Evolutionary conservation across 1,284 basidiomycete species (phyloP), one percentile per base, ranked within the genome.

Genomic region (Vanrija sp.): DNA sequence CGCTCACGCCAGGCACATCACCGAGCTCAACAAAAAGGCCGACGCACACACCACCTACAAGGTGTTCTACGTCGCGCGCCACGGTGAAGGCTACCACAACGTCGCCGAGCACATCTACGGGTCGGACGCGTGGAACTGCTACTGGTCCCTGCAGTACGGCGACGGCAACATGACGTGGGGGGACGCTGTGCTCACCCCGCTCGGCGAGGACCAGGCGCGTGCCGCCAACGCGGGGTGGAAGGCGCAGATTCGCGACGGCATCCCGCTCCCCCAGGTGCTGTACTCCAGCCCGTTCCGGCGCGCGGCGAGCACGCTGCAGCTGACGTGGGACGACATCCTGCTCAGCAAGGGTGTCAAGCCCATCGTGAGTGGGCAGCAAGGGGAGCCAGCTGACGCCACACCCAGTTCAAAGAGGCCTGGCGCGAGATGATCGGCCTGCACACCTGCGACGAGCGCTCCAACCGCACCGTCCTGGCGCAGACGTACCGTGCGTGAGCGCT

Each of bases 21-120:
- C 55, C 12, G 31, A 54, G 23, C 58, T 74, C 9, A 71, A 74
- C 54, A 22, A 37, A 0, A 37, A 60, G 1, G 60, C 65, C 4
- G 67, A 69, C 41, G 45, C 45, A 4, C 35, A 59, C 18, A 73
- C 70, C 18, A 50, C 56, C 8, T 73, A 73, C 64, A 75, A 73
- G 58, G 60, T 77, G 14, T 45, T 76, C 31, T 76, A 59, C 57
- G 46, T 74, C n/a, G 72, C 70, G 15, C 56, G 75, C 31, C 75
- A 77, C 45, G 75, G 75, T 1, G 57, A 77, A 62, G 75, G 75
- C 0, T 71, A 59, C 37, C 72, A 60, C 48, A 62, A 61, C 41
- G 44, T 59, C 35, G 56, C 69, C 0, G 71, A 76, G 59, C 38
- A 43, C 2, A 52, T 53, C 20, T 75, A 76, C 45, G 75, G 74